These are phyloP conservation scores for Funneliformis mosseae DNA, from an alignment of 192 early-diverging fungal species.

Conservation along the genomic window DNA sequence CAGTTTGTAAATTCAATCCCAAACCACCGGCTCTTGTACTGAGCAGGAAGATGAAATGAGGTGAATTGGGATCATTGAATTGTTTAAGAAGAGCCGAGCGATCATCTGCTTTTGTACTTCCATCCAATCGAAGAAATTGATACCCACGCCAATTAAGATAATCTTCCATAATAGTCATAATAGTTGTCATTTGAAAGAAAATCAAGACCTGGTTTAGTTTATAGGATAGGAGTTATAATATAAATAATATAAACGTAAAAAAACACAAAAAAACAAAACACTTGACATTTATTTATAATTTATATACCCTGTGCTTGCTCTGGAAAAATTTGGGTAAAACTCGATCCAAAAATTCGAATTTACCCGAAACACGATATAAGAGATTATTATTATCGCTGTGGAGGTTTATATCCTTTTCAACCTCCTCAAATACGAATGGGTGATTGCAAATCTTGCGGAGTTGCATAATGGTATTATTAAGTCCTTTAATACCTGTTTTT, in stretches of 20 bases:
- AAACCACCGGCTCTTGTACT: slow-evolving; percentile 96
- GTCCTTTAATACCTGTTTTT: slow-evolving; percentile 67
- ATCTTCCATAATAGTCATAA: slow-evolving; percentile 98
- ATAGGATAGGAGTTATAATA: neutral
- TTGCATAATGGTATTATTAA: slow-evolving; percentile 98
- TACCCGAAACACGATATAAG: slow-evolving; percentile 85
- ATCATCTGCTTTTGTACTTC: slow-evolving; percentile 85
- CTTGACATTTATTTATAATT: slow-evolving; percentile 50
- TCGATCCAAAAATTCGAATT: slow-evolving; percentile 96
- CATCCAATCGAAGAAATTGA: slow-evolving; percentile 85
- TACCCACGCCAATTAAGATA: slow-evolving; percentile 78
- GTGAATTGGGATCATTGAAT: slow-evolving; percentile 84
- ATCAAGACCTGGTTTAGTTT: slow-evolving; percentile 57
- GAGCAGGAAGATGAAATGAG: slow-evolving; percentile 87
- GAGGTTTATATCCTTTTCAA: slow-evolving; percentile 84
- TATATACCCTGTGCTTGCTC: slow-evolving; percentile 79
- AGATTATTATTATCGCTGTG: slow-evolving; percentile 71
- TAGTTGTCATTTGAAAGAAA: slow-evolving; percentile 85
- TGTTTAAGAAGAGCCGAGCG: slow-evolving; percentile 73
- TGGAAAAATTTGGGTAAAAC: slow-evolving; percentile 86
- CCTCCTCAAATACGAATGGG: slow-evolving; percentile 95
- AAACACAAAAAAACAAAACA: neutral
- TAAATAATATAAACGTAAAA: neutral
- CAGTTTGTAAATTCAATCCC: slow-evolving; percentile 45
- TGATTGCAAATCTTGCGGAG: slow-evolving; percentile 98